Conservation (phyloP, 768 basidiomycete genomes). For the Mycena rebaudengoi region DNA sequence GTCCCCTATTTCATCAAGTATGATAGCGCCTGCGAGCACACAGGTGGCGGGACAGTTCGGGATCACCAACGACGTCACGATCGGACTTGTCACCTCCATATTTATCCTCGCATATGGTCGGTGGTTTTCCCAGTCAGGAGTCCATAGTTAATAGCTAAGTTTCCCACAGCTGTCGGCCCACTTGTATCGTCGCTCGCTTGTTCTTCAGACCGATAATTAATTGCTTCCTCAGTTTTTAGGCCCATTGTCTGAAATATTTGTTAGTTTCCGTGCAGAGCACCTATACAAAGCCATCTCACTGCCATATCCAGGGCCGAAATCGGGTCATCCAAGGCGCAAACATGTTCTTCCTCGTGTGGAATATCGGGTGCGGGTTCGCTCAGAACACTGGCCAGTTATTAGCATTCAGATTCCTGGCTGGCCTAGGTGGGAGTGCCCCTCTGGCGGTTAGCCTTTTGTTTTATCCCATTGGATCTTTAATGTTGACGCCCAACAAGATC, state of each 20-base stretch:
- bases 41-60: slow-evolving; percentile 62
- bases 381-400: slow-evolving; percentile 65
- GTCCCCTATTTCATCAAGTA: slow-evolving; percentile 77
- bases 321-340: slow-evolving; percentile 13
- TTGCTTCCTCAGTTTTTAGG: slow-evolving; percentile 49
- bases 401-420: slow-evolving; percentile 73
- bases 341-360: slow-evolving; percentile 57
- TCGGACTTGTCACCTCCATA: slow-evolving; percentile 68
- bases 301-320: slow-evolving; percentile 1
- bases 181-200: slow-evolving; percentile 37
- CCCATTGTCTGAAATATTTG: slow-evolving; percentile 73
- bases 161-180: slow-evolving; percentile 56
- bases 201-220: neutral
- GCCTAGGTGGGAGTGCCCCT: slow-evolving; percentile 78
- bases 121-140: slow-evolving; percentile 20
- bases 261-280: slow-evolving; percentile 55
- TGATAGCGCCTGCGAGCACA: too few relatives aligned
- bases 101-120: slow-evolving; percentile 69
- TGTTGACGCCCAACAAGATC: slow-evolving; percentile 36
- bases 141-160: neutral
- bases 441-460: slow-evolving; percentile 60
- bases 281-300: slow-evolving; percentile 47
- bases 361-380: slow-evolving; percentile 70
- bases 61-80: slow-evolving; percentile 55
- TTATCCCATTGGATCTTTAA: slow-evolving; percentile 47